These are phyloP conservation scores for Galerina sulciceps DNA, from an alignment of 768 basidiomycete genomes.

Conservation along the genomic window DNA sequence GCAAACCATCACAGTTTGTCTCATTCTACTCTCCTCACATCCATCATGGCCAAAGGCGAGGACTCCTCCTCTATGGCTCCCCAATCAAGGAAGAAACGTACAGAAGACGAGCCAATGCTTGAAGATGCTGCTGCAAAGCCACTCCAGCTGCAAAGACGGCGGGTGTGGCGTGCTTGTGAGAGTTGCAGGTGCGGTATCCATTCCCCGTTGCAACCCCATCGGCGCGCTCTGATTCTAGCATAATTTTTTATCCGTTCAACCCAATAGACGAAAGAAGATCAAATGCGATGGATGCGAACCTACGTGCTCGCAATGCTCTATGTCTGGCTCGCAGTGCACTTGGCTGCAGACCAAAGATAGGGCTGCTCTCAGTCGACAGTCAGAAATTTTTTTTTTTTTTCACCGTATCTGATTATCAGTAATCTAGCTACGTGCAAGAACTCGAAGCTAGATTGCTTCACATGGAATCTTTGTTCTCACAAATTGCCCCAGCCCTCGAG, in stretches of 20 bases:
- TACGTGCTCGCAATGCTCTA: slow-evolving; percentile 79
- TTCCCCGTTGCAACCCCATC: slow-evolving; percentile 20
- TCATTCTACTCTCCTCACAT: slow-evolving; percentile 28
- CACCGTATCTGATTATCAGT: slow-evolving; percentile 13
- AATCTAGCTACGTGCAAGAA: slow-evolving; percentile 83
- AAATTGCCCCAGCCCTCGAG: slow-evolving; percentile 80
- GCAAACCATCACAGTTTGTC: slow-evolving; percentile 32
- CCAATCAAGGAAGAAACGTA: slow-evolving; percentile 79
- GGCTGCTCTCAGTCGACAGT: slow-evolving; percentile 90
- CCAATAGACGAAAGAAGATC: slow-evolving; percentile 83
- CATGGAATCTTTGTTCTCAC: slow-evolving; percentile 86
- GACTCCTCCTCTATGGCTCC: slow-evolving; percentile 51
- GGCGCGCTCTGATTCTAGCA: slow-evolving; percentile 13
- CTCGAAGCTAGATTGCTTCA: slow-evolving; percentile 86
- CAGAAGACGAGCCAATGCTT: slow-evolving; percentile 60
- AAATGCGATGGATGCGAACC: slow-evolving; percentile 91
- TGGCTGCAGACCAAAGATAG: slow-evolving; percentile 94
- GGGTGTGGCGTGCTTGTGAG: slow-evolving; percentile 92
- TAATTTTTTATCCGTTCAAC: slow-evolving; percentile 18
- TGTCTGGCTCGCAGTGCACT: slow-evolving; percentile 78
- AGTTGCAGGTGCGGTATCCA: slow-evolving; percentile 70
- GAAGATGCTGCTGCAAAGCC: slow-evolving; percentile 69
- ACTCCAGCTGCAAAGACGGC: slow-evolving; percentile 73
- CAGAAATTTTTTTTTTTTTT: slow-evolving; percentile 33
- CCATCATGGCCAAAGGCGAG: slow-evolving; percentile 54